phyloP scores from a whole-genome alignment of 2,329 filamentous ascomycete species.

The Neurospora crassa region DNA sequence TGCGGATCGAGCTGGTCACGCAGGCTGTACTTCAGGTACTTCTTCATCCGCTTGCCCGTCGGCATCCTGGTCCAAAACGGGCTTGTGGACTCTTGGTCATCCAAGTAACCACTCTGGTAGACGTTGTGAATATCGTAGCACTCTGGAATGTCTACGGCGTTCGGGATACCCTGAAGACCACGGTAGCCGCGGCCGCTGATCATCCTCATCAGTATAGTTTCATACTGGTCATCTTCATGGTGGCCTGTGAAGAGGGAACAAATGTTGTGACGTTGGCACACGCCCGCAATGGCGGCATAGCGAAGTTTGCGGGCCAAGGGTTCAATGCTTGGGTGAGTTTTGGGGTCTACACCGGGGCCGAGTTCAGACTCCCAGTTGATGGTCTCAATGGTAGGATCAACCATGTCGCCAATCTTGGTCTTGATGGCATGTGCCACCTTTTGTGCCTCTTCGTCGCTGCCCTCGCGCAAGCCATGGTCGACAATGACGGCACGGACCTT shows the following conservation, averaged over 20 bases:
- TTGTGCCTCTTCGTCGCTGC: constrained; percentile 42
- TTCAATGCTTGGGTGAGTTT: constrained; percentile 58
- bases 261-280: constrained; percentile 44
- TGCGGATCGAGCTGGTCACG: constrained; percentile 17
- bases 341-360: constrained; percentile 21
- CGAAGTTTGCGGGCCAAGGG: constrained; percentile 63
- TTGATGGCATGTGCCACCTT: constrained; percentile 27
- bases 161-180: constrained; percentile 63
- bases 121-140: constrained; percentile 67
- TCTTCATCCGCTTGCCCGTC: constrained; percentile 12
- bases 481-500: constrained; percentile 40
- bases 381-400: constrained; percentile 21
- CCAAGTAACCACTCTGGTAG: constrained; percentile 51
- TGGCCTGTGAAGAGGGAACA: constrained; percentile 67
- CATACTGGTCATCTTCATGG: constrained; percentile 83
- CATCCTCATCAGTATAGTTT: constrained; percentile 78
- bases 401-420: not conserved
- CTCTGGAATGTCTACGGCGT: constrained; percentile 66
- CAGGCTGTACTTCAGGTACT: constrained; percentile 19
- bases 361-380: constrained; percentile 37
- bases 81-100: constrained; percentile 29
- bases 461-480: constrained; percentile 47
- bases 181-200: constrained; percentile 54
- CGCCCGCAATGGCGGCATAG: constrained; percentile 59
- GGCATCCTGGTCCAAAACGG: constrained; percentile 31